phyloP scores from a whole-genome alignment of 1,284 basidiomycete genomes.

The Coriolopsis trogii region DNA sequence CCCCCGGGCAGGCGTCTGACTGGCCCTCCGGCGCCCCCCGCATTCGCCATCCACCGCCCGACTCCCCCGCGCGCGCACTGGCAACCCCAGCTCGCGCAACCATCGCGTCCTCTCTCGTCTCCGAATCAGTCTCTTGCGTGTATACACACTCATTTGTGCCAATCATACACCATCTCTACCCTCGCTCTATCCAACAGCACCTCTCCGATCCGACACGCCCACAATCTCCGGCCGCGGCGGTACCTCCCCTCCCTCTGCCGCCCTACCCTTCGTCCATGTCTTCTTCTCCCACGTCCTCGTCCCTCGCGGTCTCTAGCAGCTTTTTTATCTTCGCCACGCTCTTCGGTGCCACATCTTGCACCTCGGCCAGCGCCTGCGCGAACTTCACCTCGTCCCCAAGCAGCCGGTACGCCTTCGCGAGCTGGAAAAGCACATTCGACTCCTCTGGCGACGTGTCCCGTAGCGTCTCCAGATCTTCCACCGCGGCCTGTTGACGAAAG shows the following conservation, averaged over 20 bases:
- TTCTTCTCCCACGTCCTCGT: slow-evolving; percentile 61
- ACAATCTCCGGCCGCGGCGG: slow-evolving; percentile 15
- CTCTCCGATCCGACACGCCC: slow-evolving; percentile 1
- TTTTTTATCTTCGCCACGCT: slow-evolving; percentile 77
- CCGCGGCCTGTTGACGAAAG: slow-evolving; percentile 60
- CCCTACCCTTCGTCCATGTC: slow-evolving; percentile 74
- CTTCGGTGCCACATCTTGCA: slow-evolving; percentile 84
- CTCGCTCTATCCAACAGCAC: background rate
- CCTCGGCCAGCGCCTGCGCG: slow-evolving; percentile 82
- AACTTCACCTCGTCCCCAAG: slow-evolving; percentile 79
- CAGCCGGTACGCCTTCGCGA: slow-evolving; percentile 88
- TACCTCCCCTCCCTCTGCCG: no score
- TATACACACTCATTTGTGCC: slow-evolving; percentile 18
- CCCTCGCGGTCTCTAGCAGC: slow-evolving; percentile 69
- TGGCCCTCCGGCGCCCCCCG: no score
- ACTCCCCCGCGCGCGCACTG: background rate
- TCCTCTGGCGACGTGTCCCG: slow-evolving; percentile 86
- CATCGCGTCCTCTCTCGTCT: slow-evolving; percentile 5
- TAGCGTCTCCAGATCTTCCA: slow-evolving; percentile 78
- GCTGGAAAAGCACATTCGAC: slow-evolving; percentile 92
- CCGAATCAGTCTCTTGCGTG: no score
- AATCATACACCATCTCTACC: slow-evolving; percentile 12
- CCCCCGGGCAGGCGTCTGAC: no score
- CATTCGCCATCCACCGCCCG: slow-evolving; percentile 6
- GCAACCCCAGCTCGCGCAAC: slow-evolving; percentile 4